Evolutionary conservation across 2,329 filamentous ascomycete species (phyloP).

Genomic region (Allantophomopsis cytisporea): DNA sequence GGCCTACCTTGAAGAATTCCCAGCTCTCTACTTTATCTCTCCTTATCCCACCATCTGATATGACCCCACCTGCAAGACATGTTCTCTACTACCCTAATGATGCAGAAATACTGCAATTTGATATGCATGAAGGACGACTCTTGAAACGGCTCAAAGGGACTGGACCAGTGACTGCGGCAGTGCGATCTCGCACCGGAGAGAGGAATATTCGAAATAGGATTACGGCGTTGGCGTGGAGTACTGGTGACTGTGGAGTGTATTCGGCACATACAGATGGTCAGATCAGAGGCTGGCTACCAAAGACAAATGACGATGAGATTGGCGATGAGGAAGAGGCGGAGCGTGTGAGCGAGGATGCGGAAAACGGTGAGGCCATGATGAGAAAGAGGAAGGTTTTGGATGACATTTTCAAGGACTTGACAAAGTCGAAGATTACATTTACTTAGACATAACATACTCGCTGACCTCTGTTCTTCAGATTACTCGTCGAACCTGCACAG

Average conservation of each 20-base stretch:
- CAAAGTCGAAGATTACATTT: constrained; percentile 58
- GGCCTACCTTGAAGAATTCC: constrained; percentile 65
- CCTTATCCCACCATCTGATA: constrained; percentile 45
- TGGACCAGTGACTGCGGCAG: constrained; percentile 35
- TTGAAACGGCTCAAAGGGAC: constrained; percentile 58
- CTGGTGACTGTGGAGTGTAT: constrained; percentile 51
- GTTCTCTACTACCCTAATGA: constrained; percentile 73
- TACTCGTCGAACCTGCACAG: no score
- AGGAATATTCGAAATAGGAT: constrained; percentile 53
- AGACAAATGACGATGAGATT: constrained; percentile 34
- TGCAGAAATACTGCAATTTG: constrained; percentile 65
- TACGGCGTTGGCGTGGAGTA: constrained; percentile 62
- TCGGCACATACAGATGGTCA: constrained; percentile 76
- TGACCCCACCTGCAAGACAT: constrained; percentile 43
- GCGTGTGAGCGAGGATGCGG: constrained; percentile 19
- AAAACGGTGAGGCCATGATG: constrained; percentile 36
- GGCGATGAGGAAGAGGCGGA: constrained; percentile 31
- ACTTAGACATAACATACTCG: constrained; percentile 6
- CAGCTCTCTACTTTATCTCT: constrained; percentile 48
- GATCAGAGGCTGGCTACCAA: constrained; percentile 66
- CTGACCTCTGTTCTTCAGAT: no score
- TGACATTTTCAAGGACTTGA: constrained; percentile 66
- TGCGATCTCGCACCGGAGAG: constrained; percentile 31
- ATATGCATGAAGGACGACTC: constrained; percentile 64
- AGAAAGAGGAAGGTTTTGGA: constrained; percentile 69